Evolutionary conservation across 345 rosid species (phyloP).

Genomic region (Cardamine occulta): DNA sequence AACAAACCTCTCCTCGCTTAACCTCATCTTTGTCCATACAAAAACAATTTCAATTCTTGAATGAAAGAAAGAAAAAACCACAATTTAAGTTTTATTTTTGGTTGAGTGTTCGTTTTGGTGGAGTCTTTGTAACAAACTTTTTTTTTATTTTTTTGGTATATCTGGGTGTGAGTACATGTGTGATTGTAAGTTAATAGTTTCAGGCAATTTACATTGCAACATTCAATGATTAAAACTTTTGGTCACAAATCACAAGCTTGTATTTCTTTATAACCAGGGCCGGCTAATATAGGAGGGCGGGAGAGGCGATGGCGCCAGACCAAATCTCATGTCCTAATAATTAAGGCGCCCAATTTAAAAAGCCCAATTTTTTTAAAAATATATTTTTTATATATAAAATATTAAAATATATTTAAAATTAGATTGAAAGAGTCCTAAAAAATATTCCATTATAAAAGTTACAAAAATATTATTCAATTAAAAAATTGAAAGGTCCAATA

Average conservation of each 20-base stretch:
- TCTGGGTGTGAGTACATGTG: not conserved
- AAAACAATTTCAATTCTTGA: not conserved
- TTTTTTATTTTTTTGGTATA: not conserved
- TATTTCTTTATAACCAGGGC: constrained; percentile 5
- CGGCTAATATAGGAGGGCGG: too few relatives aligned
- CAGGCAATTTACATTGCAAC: not conserved
- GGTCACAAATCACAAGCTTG: not conserved
- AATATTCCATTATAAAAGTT: too few relatives aligned
- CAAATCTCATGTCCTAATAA: too few relatives aligned
- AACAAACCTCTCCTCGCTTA: constrained; percentile 37
- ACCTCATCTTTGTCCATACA: not conserved
- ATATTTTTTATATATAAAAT: too few relatives aligned
- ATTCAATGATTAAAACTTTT: not conserved
- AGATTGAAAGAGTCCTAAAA: too few relatives aligned
- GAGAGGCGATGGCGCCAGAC: too few relatives aligned
- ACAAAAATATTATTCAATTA: too few relatives aligned
- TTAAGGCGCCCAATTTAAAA: too few relatives aligned
- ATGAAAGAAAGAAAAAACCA: not conserved
- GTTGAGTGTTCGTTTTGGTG: not conserved
- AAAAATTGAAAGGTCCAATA: too few relatives aligned
- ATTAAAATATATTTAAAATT: too few relatives aligned
- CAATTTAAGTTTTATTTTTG: not conserved
- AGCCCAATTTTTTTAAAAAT: too few relatives aligned
- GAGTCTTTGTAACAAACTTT: not conserved
- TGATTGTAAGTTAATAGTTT: constrained; percentile 3